Base-by-base conservation (phyloP, 345 rosid genomes). In the Citrus australasica region DNA sequence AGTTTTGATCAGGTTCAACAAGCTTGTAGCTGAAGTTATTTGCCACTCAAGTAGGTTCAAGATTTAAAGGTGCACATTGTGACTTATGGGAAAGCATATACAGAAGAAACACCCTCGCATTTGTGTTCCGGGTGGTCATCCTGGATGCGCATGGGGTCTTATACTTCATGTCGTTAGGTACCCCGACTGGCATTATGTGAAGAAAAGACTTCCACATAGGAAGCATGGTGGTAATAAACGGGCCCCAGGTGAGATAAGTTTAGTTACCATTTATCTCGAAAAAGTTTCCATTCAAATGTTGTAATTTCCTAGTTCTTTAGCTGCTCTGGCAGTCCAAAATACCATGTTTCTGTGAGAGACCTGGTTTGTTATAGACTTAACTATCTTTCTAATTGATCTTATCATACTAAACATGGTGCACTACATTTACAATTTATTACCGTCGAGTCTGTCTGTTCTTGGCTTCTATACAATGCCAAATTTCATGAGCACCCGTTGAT, bases 111-210 rank as follows among this genome's bases (percentile, higher is more conserved):
- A 48, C n/a, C 51, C 87, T 27, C 76, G 74, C 69, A 59, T 83
- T 51, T 81, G 87, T 27, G 53, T 81, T 53, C 83, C 76, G 16
- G 75, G 80, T 35, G 76, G 81, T 56, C 80, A 74, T 74, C 90
- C 90, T 25, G 88, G 95, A 78, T 89, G 92, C 82, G 83, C 87
- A 85, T 91, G 93, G 97, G 86, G 97, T 40, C 65, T 67, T 6
- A 4, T 93, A 2, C 82, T 93, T 77, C 92, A 91, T 67, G 82
- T 85, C 25, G 90, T 93, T 38, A 88, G 87, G 64, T 86, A 91
- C 71, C 90, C 87, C 10, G 89, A 83, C 30, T 91, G 98, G 92
- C 89, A 82, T 79, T 78, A 84, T 79, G 82, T 90, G 79, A 93
- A 88, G 92, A 93, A 86, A 80, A 84, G 92, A 22, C 84, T 92